Base-by-base conservation (phyloP, 1,284 basidiomycete species). In the Apiotrichum akiyoshidainum region DNA sequence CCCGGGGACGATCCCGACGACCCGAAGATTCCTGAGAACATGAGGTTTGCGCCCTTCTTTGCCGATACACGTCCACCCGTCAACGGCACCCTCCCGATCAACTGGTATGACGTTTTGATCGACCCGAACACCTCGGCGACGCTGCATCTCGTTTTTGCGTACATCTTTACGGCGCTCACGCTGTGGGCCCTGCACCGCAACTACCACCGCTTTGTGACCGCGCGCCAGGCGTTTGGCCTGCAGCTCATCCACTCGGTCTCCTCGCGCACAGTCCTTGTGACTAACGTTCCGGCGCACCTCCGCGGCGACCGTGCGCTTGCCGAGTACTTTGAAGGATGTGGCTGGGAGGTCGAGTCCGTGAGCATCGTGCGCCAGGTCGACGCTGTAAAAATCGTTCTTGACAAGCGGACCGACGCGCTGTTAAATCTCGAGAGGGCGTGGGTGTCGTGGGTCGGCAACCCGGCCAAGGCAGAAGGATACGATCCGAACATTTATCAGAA, bases 161-260 rank as follows among this genome's bases (percentile, higher is more conserved):
- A 95, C 78, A 80, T 94, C 51, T 95, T 98, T 81, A 93, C 93
- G 2, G 71, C 87, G 49, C 84, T 97, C 53, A 85, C 91, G 0
- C 84, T 98, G 61, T 86, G 85, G 58, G 90, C 90, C 78, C 85
- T 96, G 54, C 87, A 92, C 81, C 85, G 86, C 66, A 95, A 94
- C 74, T 98, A 94, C 74, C 83, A 86, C 48, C 85, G 87, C 21
- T 99, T 95, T 79, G 85, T 98, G 56, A 87, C 87, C n/a, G 86
- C 90, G 2, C 85, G 95, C 1, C 95, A 99, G 72, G 83, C 95
- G 10, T 97, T 93, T 78, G 90, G 90, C 0, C 82, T 98, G 42
- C 92, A 96, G 73, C 85, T 97, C 31, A 92, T 95, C 13, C 91
- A 96, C 71, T 92, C 91, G 12, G 91, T 97, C 44, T 87, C 93